These are phyloP conservation scores for Sarocladium oryzae DNA, from an alignment of 2,329 filamentous ascomycete genomes.

Conservation along the genomic window DNA sequence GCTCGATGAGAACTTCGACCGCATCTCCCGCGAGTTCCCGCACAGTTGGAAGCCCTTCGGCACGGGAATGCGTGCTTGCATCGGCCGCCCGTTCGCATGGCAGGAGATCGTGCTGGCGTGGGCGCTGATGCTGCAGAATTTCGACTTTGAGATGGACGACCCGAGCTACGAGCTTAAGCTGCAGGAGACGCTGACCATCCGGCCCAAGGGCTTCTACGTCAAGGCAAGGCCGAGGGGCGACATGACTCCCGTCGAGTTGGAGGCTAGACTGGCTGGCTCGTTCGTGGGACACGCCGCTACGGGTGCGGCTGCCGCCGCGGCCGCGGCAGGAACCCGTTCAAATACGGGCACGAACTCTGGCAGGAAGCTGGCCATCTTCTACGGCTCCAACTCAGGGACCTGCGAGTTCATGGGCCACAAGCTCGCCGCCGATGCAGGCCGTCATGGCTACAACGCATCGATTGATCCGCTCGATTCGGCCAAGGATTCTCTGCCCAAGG, in stretches of 20 bases:
- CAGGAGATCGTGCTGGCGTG: constrained; percentile 61
- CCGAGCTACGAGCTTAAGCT: constrained; percentile 46
- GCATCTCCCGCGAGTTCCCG: constrained; percentile 43
- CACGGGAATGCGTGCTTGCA: constrained; percentile 63
- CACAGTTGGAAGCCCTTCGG: constrained; percentile 70
- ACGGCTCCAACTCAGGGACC: constrained; percentile 45
- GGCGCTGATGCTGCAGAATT: constrained; percentile 63
- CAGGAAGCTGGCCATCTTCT: constrained; percentile 46
- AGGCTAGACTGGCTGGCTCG: constrained; percentile 29
- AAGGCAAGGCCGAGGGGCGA: constrained; percentile 43
- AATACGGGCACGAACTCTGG: not conserved
- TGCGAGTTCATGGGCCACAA: not conserved
- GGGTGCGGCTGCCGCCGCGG: not conserved
- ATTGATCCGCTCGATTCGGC: constrained; percentile 4
- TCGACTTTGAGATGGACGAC: constrained; percentile 41
- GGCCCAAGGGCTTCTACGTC: constrained; percentile 55
- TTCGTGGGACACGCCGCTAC: not conserved
- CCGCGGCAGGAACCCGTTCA: not conserved
- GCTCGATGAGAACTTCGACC: constrained; percentile 60
- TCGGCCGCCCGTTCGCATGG: constrained; percentile 68
- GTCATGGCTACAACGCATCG: constrained; percentile 8
- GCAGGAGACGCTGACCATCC: constrained; percentile 51
- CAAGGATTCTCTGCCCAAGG: not conserved
- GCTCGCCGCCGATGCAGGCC: not conserved
- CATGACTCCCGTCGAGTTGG: constrained; percentile 24